Percentiles rank a stretch among this genome's conserved stretches.
These are phyloP conservation scores for Acephala macrosclerotiorum DNA, from an alignment of 2,329 filamentous ascomycete genomes.

Conservation along the genomic window DNA sequence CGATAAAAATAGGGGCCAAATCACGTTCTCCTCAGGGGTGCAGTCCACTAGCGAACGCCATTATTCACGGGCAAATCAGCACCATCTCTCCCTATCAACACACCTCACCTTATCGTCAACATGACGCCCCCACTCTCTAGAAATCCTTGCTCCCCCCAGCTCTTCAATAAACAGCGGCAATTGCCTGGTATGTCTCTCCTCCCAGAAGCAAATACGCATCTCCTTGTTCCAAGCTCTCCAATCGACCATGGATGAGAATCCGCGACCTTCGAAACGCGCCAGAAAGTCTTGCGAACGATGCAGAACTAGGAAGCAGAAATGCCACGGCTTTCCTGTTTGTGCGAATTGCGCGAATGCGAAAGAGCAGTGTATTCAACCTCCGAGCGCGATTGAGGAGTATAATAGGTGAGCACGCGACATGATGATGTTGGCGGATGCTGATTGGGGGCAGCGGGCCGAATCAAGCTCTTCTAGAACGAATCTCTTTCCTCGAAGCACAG, in stretches of 20 bases:
- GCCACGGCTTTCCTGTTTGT: slow-evolving; percentile 39
- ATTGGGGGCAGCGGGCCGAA: slow-evolving; percentile 34
- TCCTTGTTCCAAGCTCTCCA: not conserved
- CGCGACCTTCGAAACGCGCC: slow-evolving; percentile 39
- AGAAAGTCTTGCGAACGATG: slow-evolving; percentile 39
- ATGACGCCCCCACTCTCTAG: not conserved
- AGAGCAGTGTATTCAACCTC: slow-evolving; percentile 39
- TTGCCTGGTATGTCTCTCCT: slow-evolving; percentile 13
- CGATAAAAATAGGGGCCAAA: not conserved
- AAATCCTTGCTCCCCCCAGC: not conserved
- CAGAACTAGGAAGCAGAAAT: slow-evolving; percentile 39
- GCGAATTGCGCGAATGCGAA: slow-evolving; percentile 39
- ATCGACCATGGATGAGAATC: slow-evolving; percentile 37
- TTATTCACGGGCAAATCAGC: slow-evolving; percentile 13
- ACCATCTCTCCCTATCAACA: slow-evolving; percentile 4
- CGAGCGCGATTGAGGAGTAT: slow-evolving; percentile 40
- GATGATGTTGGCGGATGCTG: slow-evolving; percentile 11
- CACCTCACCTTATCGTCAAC: slow-evolving; percentile 6
- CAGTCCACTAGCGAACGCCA: not conserved
- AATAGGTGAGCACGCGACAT: slow-evolving; percentile 29
- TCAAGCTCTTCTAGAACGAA: slow-evolving; percentile 37
- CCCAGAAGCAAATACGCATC: not conserved
- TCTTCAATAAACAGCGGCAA: not conserved
- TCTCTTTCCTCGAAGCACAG: slow-evolving; percentile 40
- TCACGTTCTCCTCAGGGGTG: not conserved